These are phyloP conservation scores for Puccinia coronata DNA, from an alignment of 1,284 basidiomycete species.

Conservation along the genomic window DNA sequence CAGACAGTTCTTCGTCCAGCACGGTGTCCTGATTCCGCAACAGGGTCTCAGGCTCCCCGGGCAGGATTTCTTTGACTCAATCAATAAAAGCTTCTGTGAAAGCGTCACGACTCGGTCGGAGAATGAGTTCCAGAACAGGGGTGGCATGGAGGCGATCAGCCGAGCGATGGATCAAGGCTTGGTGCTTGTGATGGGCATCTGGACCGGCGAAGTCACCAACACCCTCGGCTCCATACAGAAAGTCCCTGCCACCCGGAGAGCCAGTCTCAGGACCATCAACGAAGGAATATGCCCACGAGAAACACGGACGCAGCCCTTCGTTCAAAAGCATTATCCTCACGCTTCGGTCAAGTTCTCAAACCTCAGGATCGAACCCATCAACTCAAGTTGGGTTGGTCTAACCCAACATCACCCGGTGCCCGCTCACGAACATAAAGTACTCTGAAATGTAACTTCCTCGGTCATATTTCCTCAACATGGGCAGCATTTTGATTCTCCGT, in stretches of 20 bases:
- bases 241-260: not conserved
- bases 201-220: conserved; percentile 3
- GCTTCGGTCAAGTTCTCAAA: conserved; percentile 35
- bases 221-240: not conserved
- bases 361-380: conserved; percentile 21
- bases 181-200: conserved; percentile 39
- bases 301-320: not conserved
- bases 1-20: conserved; percentile 11
- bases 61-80: not conserved
- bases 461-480: too few species aligned
- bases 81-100: conserved; percentile 1
- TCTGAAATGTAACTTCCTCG: not conserved
- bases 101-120: not conserved
- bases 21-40: not conserved
- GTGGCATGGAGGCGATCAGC: conserved; percentile 19
- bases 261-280: not conserved
- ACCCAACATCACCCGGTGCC: not conserved
- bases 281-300: not conserved
- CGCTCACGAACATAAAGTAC: not conserved
- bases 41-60: not conserved
- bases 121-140: not conserved
- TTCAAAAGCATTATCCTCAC: conserved; percentile 16
- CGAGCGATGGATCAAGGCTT: conserved; percentile 14
- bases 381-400: not conserved
- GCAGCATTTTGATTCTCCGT: too few species aligned